Evolutionary conservation across 1,139 yeast species (phyloP).

Genomic region (Pneumocystis jirovecii): DNA sequence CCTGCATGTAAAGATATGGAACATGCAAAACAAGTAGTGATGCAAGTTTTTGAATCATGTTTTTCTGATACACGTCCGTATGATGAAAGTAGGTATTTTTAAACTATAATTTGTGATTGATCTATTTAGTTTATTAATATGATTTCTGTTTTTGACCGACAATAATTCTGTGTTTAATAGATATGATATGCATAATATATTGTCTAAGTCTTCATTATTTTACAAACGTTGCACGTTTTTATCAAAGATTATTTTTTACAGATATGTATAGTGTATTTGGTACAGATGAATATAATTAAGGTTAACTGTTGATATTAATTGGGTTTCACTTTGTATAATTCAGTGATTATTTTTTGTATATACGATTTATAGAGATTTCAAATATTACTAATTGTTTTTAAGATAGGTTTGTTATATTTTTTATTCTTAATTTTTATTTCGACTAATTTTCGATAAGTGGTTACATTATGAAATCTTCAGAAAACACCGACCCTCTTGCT

Average conservation of each 20-base stretch:
- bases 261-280: background rate
- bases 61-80: constrained; percentile 92
- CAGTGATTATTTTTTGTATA: too few species aligned
- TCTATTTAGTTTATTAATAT: background rate
- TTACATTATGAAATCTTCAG: background rate
- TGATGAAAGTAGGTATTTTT: constrained; percentile 38
- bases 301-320: too few species aligned
- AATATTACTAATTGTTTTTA: background rate
- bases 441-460: background rate
- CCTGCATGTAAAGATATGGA: constrained; percentile 61
- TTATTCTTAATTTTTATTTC: background rate
- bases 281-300: too few species aligned
- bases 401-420: background rate
- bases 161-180: background rate
- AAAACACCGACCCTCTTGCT: background rate
- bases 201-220: background rate
- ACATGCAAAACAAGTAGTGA: constrained; percentile 66
- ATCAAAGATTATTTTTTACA: background rate
- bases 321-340: too few species aligned
- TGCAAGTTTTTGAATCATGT: constrained; percentile 83
- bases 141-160: background rate
- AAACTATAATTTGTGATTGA: constrained; percentile 25
- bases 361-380: background rate
- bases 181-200: background rate
- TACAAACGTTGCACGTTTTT: background rate